Evolutionary conservation across 169 alveolate genomes (phyloP), one percentile per base, ranked within the genome.

Genomic region (Babesia caballi): DNA sequence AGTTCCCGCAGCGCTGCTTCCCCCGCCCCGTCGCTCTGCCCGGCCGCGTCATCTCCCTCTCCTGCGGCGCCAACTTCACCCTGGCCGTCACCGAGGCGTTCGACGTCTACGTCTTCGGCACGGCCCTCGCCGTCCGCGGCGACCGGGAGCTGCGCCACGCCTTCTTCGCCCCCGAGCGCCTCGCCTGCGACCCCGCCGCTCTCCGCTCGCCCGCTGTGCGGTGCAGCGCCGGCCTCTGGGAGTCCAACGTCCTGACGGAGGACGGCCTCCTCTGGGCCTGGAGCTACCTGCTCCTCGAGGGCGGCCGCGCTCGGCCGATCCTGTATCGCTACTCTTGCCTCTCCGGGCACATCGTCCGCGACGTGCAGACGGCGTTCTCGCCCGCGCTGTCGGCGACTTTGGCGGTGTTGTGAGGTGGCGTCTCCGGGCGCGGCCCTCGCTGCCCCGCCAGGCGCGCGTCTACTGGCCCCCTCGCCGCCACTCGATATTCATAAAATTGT

Each of bases 161-260:
- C 44, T 65, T 38, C 66, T 42, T 53, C 17, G 3, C 41, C 52
- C 87, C 60, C 21, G 21, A 46, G 46, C 38, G 57, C 28, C 75
- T 78, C 35, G 21, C 12, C 23, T 38, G 35, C 17, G 72, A 75
- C 52, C 61, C 66, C 42, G 54, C 41, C 21, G 56, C 50, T n/a
- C 47, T 78, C 33, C 38, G 52, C 27, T 69, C 82, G 8, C 85
- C 85, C 0, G 54, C 44, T 38, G 54, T 70, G 53, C 42, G 52
- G 6, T 52, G 72, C 25, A 51, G 81, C 27, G 77, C 32, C 25
- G 87, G 87, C 4, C 33, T 36, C 35, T 78, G 87, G 87, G 87
- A 78, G 15, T 49, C 70, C 52, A 78, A 67, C 27, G 51, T 78
- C 23, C 70, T 78, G 36, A 70, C 87, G 23, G 87, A 78, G 42